Evolutionary conservation across 2,329 filamentous ascomycete species (phyloP), one percentile per base, ranked within the genome.

Genomic region (Colletotrichum destructivum): DNA sequence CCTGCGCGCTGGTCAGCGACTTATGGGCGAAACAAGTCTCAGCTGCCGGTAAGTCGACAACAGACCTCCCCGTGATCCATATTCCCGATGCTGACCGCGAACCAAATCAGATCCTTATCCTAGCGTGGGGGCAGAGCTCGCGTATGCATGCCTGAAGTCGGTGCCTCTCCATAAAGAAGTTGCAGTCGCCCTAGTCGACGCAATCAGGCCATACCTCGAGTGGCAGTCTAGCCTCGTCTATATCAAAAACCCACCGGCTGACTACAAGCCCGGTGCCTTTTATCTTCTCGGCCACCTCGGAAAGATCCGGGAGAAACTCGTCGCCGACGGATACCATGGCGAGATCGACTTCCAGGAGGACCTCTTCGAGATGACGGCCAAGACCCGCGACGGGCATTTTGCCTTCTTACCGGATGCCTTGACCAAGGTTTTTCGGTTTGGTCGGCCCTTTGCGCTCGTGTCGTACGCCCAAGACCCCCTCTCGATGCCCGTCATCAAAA

Each of bases 171-270:
- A 79, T 60, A 77, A 75, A 16, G 72, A 78, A 1, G 78, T 77
- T 3, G 83, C 80, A 0, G 61, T 77, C 49, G 72, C 79, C 62
- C 75, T 84, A 9, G 74, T 84, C 51, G 75, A 81, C 51, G 80
- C 80, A 49, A 75, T 84, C 51, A 78, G 79, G 64, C 80, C 82
- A 3, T 86, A 84, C 51, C 76, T 84, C 1, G 80, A 85, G 59
- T 88, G 84, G 78, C 86, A 88, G 74, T 86, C 83, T 42, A 84
- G 83, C 3, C 76, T 84, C 12, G 83, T 83, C 9, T 85, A 82
- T 73, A 80, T 88, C 44, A 86, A 86, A 72, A 79, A 86, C 60
- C 88, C 88, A 2, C 88, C 88, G 0, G 66, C 80, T 13, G 81
- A 80, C 13, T 90, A 89, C 23, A 23, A 26, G 23, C 49, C 23